Conservation (phyloP, 2,329 filamentous ascomycete species). For the Hypoxylon sp. region DNA sequence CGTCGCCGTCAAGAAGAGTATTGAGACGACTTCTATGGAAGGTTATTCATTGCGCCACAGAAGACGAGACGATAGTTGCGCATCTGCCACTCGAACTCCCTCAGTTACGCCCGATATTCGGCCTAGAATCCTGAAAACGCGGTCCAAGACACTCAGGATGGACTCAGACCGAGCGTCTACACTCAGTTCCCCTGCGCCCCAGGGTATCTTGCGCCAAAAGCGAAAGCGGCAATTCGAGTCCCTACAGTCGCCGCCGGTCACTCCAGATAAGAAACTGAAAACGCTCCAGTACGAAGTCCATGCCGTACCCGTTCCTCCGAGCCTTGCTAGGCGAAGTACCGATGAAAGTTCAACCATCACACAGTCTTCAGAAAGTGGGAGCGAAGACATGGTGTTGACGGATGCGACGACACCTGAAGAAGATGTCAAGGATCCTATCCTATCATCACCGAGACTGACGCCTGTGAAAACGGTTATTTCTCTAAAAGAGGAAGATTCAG, state of each 20-base stretch:
- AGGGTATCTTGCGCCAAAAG: slow-evolving; percentile 50
- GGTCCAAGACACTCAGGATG: slow-evolving; percentile 52
- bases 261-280: slow-evolving; percentile 66
- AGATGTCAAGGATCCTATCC: slow-evolving; percentile 57
- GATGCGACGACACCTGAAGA: slow-evolving; percentile 66
- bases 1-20: slow-evolving; percentile 61
- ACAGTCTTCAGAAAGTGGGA: slow-evolving; percentile 52
- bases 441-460: slow-evolving; percentile 53
- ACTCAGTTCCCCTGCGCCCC: slow-evolving; percentile 51
- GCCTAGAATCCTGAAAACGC: slow-evolving; percentile 61
- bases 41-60: slow-evolving; percentile 69
- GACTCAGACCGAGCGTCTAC: slow-evolving; percentile 54
- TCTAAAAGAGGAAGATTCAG: slow-evolving; percentile 53
- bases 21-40: slow-evolving; percentile 64
- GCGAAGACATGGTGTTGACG: slow-evolving; percentile 52
- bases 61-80: slow-evolving; percentile 64
- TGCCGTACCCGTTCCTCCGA: slow-evolving; percentile 47
- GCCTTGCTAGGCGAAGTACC: slow-evolving; percentile 57
- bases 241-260: slow-evolving; percentile 67
- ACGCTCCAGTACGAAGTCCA: slow-evolving; percentile 50
- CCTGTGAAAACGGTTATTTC: slow-evolving; percentile 50
- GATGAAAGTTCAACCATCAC: slow-evolving; percentile 49
- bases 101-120: slow-evolving; percentile 69
- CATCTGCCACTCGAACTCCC: slow-evolving; percentile 66
- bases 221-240: slow-evolving; percentile 59